These are phyloP conservation scores for Agrocybe chaxingu DNA, from an alignment of 768 basidiomycete genomes.

Conservation along the genomic window DNA sequence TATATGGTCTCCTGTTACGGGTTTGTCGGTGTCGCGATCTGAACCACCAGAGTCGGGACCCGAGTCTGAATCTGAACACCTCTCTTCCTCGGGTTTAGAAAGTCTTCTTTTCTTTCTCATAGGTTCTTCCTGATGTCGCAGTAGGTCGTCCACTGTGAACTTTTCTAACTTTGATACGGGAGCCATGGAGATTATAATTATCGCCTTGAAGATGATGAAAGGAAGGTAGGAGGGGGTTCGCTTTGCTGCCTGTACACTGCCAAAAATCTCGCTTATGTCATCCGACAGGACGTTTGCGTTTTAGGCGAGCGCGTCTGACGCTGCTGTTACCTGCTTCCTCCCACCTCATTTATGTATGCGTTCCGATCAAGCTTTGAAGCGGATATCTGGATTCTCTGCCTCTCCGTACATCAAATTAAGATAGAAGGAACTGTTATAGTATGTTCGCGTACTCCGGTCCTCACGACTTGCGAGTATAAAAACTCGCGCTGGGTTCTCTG, in stretches of 20 bases:
- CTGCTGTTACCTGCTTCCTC: no score
- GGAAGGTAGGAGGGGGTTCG: not conserved
- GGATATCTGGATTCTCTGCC: no score
- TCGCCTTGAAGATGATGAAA: not conserved
- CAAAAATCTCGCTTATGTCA: no score
- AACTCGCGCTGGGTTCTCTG: not conserved
- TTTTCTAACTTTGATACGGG: slow-evolving; percentile 3
- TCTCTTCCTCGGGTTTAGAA: slow-evolving; percentile 3
- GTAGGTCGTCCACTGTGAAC: slow-evolving; percentile 42
- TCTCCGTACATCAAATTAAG: no score
- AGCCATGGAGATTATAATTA: slow-evolving; percentile 1
- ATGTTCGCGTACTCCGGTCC: not conserved
- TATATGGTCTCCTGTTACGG: slow-evolving; percentile 9
- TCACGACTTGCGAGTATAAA: not conserved
- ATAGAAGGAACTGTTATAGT: not conserved
- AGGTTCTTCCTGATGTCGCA: slow-evolving; percentile 42
- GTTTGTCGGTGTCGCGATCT: slow-evolving; percentile 8
- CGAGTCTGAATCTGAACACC: slow-evolving; percentile 1
- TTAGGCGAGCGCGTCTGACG: no score
- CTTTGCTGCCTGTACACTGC: not conserved
- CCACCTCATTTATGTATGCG: no score
- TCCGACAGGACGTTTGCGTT: no score
- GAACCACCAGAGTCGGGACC: slow-evolving; percentile 15
- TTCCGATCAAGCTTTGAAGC: no score
- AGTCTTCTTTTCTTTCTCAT: slow-evolving; percentile 34